These are phyloP conservation scores for Tripterygium wilfordii DNA, from an alignment of 177 flowering plant genomes.

Conservation along the genomic window DNA sequence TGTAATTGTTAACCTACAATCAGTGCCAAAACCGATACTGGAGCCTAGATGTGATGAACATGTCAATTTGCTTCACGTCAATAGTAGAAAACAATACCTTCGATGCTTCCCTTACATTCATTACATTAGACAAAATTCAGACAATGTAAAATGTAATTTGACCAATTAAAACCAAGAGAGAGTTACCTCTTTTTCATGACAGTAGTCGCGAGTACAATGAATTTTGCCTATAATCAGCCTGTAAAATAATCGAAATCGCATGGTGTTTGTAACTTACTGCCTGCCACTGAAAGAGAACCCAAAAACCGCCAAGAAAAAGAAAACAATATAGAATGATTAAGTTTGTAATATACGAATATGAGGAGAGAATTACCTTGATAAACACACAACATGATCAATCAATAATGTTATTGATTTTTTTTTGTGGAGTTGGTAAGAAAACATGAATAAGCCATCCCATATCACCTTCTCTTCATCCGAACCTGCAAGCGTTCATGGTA, in stretches of 20 bases:
- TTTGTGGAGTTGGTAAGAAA: too few species aligned
- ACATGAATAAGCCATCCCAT: too few species aligned
- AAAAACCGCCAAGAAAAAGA: too few species aligned
- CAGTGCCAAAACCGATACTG: slow-evolving; percentile 38
- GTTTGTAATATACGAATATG: neutral
- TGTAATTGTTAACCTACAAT: too few species aligned
- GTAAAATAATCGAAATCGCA: too few species aligned
- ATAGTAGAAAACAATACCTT: slow-evolving; percentile 76
- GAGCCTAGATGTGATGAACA: slow-evolving; percentile 90
- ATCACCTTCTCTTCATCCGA: too few species aligned
- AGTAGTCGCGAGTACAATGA: slow-evolving; percentile 74
- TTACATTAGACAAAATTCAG: neutral
- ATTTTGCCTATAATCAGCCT: slow-evolving; percentile 94
- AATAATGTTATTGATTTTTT: too few species aligned
- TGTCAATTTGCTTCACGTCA: slow-evolving; percentile 77
- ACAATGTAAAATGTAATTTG: neutral
- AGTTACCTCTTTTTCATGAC: slow-evolving; percentile 78
- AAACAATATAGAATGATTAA: neutral
- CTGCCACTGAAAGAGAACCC: too few species aligned
- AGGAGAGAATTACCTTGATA: slow-evolving; percentile 46
- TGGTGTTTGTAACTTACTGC: too few species aligned
- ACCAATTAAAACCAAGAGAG: neutral
- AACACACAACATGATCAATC: too few species aligned
- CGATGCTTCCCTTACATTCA: slow-evolving; percentile 61
- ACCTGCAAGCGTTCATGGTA: too few species aligned